These are phyloP conservation scores for Lablab purpureus DNA, from an alignment of 306 rosid genomes.

Conservation along the genomic window DNA sequence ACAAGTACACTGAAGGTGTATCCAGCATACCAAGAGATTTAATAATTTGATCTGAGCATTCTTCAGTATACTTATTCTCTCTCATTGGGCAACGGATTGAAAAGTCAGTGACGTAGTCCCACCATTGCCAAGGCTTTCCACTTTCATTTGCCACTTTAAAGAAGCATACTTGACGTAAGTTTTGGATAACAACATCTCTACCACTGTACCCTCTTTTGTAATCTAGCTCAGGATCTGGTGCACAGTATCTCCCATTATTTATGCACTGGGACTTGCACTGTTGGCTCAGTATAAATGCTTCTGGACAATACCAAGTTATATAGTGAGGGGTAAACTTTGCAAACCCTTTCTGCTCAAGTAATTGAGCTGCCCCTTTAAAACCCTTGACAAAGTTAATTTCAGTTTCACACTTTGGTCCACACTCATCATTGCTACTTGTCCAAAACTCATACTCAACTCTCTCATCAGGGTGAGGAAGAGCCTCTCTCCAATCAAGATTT, in stretches of 20 bases:
- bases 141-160: constrained; percentile 89
- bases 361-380: constrained; percentile 94
- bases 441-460: constrained; percentile 97
- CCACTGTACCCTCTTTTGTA: constrained; percentile 86
- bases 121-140: constrained; percentile 97
- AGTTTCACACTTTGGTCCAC: constrained; percentile 90
- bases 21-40: constrained; percentile 78
- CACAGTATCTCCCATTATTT: constrained; percentile 91
- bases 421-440: constrained; percentile 97
- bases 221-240: constrained; percentile 98
- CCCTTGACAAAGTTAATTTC: constrained; percentile 75
- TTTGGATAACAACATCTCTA: constrained; percentile 89
- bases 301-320: constrained; percentile 97
- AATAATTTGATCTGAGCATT: constrained; percentile 85
- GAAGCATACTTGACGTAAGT: constrained; percentile 90
- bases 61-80: constrained; percentile 66
- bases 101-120: constrained; percentile 96
- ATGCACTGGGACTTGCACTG: constrained; percentile 95
- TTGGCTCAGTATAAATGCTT: constrained; percentile 77
- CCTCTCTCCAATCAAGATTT: constrained; percentile 96
- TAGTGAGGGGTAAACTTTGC: constrained; percentile 91
- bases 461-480: constrained; percentile 99
- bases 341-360: constrained; percentile 89
- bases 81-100: constrained; percentile 97
- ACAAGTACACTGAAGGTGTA: not conserved